These are phyloP conservation scores for Lactarius deliciosus DNA, from an alignment of 768 basidiomycete genomes.

Conservation along the genomic window DNA sequence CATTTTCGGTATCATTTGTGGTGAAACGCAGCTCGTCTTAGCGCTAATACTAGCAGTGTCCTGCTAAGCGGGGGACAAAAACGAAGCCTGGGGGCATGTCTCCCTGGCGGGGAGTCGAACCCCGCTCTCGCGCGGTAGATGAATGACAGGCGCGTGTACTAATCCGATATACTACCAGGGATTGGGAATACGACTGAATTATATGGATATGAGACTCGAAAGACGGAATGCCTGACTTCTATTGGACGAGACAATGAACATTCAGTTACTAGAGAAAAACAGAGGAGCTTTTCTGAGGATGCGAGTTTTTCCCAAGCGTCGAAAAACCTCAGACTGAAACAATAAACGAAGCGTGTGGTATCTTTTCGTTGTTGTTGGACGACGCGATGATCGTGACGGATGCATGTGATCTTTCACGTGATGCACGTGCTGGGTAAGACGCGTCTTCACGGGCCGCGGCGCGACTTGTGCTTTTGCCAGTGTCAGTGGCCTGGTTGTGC, in stretches of 20 bases:
- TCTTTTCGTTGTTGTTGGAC: neutral
- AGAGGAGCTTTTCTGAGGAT: neutral
- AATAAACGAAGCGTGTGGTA: neutral
- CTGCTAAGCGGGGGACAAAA: neutral
- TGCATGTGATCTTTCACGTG: constrained; percentile 11
- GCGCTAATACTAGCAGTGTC: neutral
- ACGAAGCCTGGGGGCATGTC: neutral
- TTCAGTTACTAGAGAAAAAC: neutral
- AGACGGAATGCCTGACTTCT: neutral
- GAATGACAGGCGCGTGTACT: constrained; percentile 28
- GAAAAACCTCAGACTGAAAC: neutral
- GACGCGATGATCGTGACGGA: neutral
- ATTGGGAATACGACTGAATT: neutral
- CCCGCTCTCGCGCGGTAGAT: constrained; percentile 36
- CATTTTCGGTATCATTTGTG: too few relatives aligned
- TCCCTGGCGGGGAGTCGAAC: constrained; percentile 39
- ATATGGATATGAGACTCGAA: neutral
- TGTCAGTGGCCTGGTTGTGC: neutral
- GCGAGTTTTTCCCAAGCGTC: neutral
- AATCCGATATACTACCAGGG: constrained; percentile 25
- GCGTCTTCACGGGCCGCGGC: neutral
- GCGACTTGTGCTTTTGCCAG: neutral
- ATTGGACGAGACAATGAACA: neutral
- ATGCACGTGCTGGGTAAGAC: constrained; percentile 1
- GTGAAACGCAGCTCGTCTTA: neutral